phyloP scores from a whole-genome alignment of 345 rosid genomes.

The Populus davidiana region DNA sequence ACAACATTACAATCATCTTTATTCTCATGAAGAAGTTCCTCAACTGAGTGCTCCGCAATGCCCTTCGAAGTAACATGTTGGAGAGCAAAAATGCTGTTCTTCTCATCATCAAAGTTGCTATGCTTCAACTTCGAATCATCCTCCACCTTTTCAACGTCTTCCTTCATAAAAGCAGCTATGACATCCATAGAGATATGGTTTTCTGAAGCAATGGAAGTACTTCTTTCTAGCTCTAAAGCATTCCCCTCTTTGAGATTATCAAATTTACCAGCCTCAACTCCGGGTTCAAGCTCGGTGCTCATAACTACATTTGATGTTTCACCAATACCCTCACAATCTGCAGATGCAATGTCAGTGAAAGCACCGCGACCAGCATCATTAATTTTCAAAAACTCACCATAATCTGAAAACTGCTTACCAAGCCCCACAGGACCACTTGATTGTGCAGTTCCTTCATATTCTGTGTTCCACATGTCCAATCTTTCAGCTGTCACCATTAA shows the following conservation, averaged over 20 bases:
- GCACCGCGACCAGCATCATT: too few relatives aligned
- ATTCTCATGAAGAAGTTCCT: background rate
- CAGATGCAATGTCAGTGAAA: background rate
- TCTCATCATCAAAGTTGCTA: background rate
- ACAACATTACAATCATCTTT: background rate
- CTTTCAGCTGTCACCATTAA: too few relatives aligned
- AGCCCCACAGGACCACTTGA: too few relatives aligned
- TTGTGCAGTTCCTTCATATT: too few relatives aligned
- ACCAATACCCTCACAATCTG: background rate
- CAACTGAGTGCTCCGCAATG: background rate
- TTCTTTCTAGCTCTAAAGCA: background rate
- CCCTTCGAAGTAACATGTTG: background rate
- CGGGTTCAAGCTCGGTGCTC: background rate
- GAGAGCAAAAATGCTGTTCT: background rate
- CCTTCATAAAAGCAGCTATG: background rate
- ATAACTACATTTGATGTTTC: background rate
- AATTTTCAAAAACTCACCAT: too few relatives aligned
- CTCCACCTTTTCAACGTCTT: background rate
- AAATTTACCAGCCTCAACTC: constrained; percentile 2
- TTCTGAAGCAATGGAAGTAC: constrained; percentile 2
- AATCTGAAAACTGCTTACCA: too few relatives aligned
- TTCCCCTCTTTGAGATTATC: background rate
- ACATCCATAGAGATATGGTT: background rate
- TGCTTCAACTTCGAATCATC: constrained; percentile 1
- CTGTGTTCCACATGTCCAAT: too few relatives aligned